Conservation (phyloP, 2,329 filamentous ascomycete genomes). For the Helotiales sp. region DNA sequence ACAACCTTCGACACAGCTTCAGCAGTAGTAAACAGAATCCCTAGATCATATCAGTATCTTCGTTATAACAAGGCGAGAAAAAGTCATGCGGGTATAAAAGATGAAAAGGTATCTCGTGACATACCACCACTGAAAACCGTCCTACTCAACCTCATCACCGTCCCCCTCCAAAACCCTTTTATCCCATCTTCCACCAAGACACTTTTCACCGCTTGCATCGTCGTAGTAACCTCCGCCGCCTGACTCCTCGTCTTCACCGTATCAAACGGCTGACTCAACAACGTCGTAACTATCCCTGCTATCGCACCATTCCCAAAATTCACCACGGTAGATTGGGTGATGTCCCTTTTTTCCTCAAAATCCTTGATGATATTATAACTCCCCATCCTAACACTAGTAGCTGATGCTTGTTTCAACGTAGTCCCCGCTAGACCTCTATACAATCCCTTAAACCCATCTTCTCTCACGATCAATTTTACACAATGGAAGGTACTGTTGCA, state of each 20-base stretch:
- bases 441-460: constrained; percentile 43
- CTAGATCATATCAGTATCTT: not conserved
- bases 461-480: constrained; percentile 36
- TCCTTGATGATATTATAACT: constrained; percentile 51
- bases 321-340: constrained; percentile 43
- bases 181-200: constrained; percentile 58
- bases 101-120: too few species aligned
- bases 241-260: constrained; percentile 64
- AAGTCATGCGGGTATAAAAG: too few species aligned
- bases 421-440: constrained; percentile 47
- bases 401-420: constrained; percentile 48
- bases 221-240: constrained; percentile 56
- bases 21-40: constrained; percentile 6
- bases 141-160: constrained; percentile 65
- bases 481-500: constrained; percentile 37
- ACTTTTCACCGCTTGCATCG: constrained; percentile 54
- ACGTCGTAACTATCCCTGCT: constrained; percentile 60
- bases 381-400: constrained; percentile 48
- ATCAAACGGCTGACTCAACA: constrained; percentile 62
- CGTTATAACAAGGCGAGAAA: too few species aligned
- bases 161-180: constrained; percentile 65
- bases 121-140: constrained; percentile 63
- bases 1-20: constrained; percentile 2
- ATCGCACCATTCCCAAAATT: constrained; percentile 64
- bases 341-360: constrained; percentile 39